These are phyloP conservation scores for Colletotrichum sp. DNA, from an alignment of 2,329 filamentous ascomycete species.

Conservation along the genomic window DNA sequence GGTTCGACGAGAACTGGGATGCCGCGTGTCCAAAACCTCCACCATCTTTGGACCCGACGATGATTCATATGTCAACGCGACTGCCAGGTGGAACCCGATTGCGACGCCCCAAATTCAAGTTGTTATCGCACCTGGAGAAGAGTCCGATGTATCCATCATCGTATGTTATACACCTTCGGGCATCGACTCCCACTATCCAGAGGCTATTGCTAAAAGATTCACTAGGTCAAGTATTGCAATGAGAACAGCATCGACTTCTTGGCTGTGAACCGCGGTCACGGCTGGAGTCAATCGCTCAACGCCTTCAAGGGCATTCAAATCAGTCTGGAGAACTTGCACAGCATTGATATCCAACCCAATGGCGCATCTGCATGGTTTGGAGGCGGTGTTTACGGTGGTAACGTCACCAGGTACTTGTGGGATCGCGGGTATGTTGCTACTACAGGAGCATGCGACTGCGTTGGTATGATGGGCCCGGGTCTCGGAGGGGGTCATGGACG, in stretches of 20 bases:
- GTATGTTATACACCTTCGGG: background rate
- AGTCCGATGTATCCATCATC: background rate
- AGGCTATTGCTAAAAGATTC: background rate
- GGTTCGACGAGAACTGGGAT: background rate
- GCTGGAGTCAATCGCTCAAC: slow-evolving; percentile 9
- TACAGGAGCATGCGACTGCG: slow-evolving; percentile 58
- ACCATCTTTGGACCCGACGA: background rate
- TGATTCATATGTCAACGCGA: background rate
- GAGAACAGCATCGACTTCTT: slow-evolving; percentile 26
- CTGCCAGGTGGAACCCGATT: background rate
- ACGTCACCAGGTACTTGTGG: background rate
- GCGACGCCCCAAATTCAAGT: background rate
- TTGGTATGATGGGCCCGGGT: slow-evolving; percentile 50
- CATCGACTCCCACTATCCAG: background rate
- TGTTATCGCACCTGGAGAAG: background rate
- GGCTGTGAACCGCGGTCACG: slow-evolving; percentile 26
- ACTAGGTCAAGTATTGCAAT: slow-evolving; percentile 25
- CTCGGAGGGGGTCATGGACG: slow-evolving; percentile 64
- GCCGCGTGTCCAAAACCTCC: background rate
- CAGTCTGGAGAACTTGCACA: slow-evolving; percentile 14
- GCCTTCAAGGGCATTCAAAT: slow-evolving; percentile 29
- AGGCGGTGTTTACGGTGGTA: background rate
- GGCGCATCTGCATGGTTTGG: background rate
- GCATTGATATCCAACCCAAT: background rate
- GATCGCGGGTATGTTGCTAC: slow-evolving; percentile 13